phyloP scores from a whole-genome alignment of 768 basidiomycete genomes.

The Kwoniella newhampshirensis region DNA sequence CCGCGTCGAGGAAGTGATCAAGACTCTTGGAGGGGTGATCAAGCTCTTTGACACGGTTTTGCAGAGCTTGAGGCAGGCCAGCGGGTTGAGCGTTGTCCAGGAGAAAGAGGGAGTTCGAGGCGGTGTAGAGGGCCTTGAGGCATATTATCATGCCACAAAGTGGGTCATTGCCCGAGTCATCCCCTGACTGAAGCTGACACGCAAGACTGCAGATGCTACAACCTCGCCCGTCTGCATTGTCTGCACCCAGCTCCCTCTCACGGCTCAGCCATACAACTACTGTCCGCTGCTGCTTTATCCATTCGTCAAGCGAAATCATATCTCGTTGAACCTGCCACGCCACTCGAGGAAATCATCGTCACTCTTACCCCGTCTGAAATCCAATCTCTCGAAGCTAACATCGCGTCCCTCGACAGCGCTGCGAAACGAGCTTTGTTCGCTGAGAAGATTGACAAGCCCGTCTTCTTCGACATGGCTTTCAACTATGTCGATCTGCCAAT shows the following conservation, averaged over 20 bases:
- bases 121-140: conserved; percentile 72
- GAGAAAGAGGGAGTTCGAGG: conserved; percentile 79
- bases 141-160: conserved; percentile 74
- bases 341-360: conserved; percentile 35
- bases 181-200: conserved; percentile 4
- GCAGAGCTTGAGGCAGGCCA: conserved; percentile 81
- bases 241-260: conserved; percentile 48
- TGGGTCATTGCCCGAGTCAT: conserved; percentile 44
- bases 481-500: conserved; percentile 88
- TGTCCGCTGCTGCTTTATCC: conserved; percentile 21
- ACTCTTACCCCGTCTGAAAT: conserved; percentile 18
- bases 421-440: conserved; percentile 49
- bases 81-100: conserved; percentile 77
- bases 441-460: conserved; percentile 68
- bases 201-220: conserved; percentile 58
- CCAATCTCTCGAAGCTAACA: conserved; percentile 13
- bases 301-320: conserved; percentile 29
- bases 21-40: conserved; percentile 82
- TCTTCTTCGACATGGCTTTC: conserved; percentile 91
- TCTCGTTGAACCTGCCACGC: conserved; percentile 19
- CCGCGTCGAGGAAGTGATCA: conserved; percentile 51
- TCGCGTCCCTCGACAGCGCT: conserved; percentile 32
- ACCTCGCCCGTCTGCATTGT: conserved; percentile 72
- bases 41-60: conserved; percentile 79
- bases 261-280: conserved; percentile 43